These are phyloP conservation scores for Pichia sp. DNA, from an alignment of 1,139 yeast genomes.

Conservation along the genomic window DNA sequence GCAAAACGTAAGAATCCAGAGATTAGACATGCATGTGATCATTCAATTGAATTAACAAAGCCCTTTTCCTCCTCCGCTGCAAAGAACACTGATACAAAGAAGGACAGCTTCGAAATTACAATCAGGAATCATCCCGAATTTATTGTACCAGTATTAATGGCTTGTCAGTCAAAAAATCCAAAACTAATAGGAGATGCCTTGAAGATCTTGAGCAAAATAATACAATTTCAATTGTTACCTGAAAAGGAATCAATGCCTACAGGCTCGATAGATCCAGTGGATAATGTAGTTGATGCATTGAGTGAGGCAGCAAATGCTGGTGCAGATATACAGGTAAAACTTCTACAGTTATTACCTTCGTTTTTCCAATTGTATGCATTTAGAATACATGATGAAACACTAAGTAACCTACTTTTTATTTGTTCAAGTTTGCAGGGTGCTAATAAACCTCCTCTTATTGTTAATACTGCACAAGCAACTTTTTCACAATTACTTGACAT, in stretches of 20 bases:
- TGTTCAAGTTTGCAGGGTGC: conserved; percentile 67
- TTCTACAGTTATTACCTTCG: conserved; percentile 78
- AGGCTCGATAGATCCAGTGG: conserved; percentile 34
- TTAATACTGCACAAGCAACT: conserved; percentile 92
- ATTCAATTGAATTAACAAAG: conserved; percentile 42
- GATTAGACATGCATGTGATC: conserved; percentile 60
- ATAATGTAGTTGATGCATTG: conserved; percentile 56
- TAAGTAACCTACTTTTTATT: conserved; percentile 56
- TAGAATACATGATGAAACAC: conserved; percentile 47
- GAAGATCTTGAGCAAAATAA: conserved; percentile 58
- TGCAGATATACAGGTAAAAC: conserved; percentile 76
- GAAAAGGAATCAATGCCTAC: conserved; percentile 17
- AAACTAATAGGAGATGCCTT: conserved; percentile 68
- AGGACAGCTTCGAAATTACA: conserved; percentile 24
- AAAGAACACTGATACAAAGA: conserved; percentile 9
- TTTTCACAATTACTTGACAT: conserved; percentile 76
- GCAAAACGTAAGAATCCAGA: conserved; percentile 65
- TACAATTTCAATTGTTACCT: conserved; percentile 47
- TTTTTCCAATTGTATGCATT: conserved; percentile 58
- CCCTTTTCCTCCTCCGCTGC: conserved; percentile 8
- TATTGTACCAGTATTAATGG: conserved; percentile 61
- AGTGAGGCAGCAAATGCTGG: conserved; percentile 71
- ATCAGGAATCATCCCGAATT: conserved; percentile 42
- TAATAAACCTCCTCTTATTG: conserved; percentile 68
- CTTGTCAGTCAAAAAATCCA: conserved; percentile 70